phyloP scores from a whole-genome alignment of 495 filamentous ascomycete genomes.

The Symbiotaphrina buchneri region DNA sequence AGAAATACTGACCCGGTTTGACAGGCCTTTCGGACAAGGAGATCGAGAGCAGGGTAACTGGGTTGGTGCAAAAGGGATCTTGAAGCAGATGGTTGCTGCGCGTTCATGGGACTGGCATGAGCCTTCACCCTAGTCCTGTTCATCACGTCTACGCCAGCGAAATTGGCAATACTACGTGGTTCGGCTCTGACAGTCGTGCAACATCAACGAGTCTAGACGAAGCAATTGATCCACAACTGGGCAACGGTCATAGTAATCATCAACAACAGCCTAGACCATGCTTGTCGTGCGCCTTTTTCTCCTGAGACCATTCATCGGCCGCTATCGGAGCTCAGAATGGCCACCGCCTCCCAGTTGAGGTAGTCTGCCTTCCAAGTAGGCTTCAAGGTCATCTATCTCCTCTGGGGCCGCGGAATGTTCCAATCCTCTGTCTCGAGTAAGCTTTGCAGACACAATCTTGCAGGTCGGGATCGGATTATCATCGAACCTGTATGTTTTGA shows the following conservation, averaged over 20 bases:
- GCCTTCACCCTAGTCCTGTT: no score
- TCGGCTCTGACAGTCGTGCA: no score
- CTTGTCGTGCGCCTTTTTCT: no score
- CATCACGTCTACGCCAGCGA: no score
- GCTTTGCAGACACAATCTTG: slow-evolving; percentile 3
- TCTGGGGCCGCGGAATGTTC: slow-evolving; percentile 51
- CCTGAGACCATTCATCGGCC: no score
- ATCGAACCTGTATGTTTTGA: slow-evolving; percentile 35
- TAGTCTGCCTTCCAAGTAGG: slow-evolving; percentile 40
- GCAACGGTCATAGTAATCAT: no score
- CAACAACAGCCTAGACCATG: no score
- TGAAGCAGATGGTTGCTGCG: no score
- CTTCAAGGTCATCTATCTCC: slow-evolving; percentile 71
- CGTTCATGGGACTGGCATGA: no score
- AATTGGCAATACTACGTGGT: no score
- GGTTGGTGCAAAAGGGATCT: slow-evolving; percentile 55
- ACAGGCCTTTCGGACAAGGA: slow-evolving; percentile 72
- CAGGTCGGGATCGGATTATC: background rate
- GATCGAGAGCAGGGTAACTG: slow-evolving; percentile 74
- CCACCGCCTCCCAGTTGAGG: slow-evolving; percentile 28
- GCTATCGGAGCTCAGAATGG: slow-evolving; percentile 16
- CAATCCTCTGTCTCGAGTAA: slow-evolving; percentile 25
- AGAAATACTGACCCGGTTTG: slow-evolving; percentile 1
- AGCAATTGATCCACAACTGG: no score
- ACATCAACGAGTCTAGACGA: no score